Conservation (phyloP, 2,329 filamentous ascomycete species). For the Penicillium sp. region DNA sequence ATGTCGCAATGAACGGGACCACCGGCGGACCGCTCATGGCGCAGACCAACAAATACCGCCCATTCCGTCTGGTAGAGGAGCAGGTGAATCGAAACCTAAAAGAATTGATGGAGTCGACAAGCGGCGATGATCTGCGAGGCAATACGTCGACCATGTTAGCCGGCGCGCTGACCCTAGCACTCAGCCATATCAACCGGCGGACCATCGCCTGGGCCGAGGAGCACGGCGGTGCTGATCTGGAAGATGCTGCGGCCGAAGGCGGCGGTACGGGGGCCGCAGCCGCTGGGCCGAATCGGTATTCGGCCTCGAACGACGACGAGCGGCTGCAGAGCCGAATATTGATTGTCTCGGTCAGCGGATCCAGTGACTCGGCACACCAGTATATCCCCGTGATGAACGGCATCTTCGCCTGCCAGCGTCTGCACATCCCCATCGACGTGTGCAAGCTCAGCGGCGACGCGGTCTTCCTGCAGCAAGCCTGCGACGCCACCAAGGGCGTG, state of each 20-base stretch:
- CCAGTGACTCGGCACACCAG: conserved; percentile 78
- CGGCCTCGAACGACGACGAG: conserved; percentile 28
- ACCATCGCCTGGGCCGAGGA: conserved; percentile 63
- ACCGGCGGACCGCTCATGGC: conserved; percentile 28
- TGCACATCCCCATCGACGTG: conserved; percentile 87
- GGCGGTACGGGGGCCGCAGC: conserved; percentile 32
- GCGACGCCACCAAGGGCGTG: conserved; percentile 67
- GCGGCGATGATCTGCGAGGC: conserved; percentile 54
- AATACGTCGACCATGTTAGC: conserved; percentile 82
- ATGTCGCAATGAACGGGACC: conserved; percentile 58
- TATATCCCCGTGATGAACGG: conserved; percentile 99
- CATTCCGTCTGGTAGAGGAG: conserved; percentile 82
- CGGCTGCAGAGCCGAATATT: conserved; percentile 77
- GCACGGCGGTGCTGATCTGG: conserved; percentile 44
- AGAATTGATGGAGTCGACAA: conserved; percentile 68
- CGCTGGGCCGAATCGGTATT: conserved; percentile 26
- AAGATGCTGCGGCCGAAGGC: conserved; percentile 37
- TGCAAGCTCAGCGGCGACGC: conserved; percentile 80
- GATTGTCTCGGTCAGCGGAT: conserved; percentile 84
- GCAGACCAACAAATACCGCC: conserved; percentile 84
- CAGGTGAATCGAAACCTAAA: conserved; percentile 72
- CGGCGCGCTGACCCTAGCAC: conserved; percentile 82
- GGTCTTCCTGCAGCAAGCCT: conserved; percentile 91
- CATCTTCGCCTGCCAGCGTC: conserved; percentile 89
- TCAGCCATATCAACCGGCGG: conserved; percentile 86